Base-by-base conservation (phyloP, 495 filamentous ascomycete genomes). In the Xylaria flabelliformis region DNA sequence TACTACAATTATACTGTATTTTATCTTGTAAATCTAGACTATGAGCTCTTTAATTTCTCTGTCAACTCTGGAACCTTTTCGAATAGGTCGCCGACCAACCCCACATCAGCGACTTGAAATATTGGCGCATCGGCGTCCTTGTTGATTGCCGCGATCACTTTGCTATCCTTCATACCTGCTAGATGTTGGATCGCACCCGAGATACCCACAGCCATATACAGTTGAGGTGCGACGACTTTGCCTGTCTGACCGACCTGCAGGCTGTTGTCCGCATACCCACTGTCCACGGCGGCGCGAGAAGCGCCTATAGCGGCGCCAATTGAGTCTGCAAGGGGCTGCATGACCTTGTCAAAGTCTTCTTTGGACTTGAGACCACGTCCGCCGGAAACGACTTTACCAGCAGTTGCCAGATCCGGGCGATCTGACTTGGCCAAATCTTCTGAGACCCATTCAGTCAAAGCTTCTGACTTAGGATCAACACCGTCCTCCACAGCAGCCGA, bases 101-200 rank as follows among this genome's bases (percentile, higher is more conserved):
- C 96, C 59, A 98, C 94, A 80, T 99, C 96, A 29, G 96, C 97
- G 73, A 99, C 89, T 83, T 99, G 97, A 87, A 99, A 98, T 73
- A 99, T 99, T 3, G 96, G 96, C 66, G 95, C 96, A 83, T 99
- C 96, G 2, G 89, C 85, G 77, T 98, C 96, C 86, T 99, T 99
- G 86, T 99, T 98, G 80, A 99, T 98, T 39, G 93, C 93, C 48
- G 94, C 97, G 87, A 99, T 99, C 72, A 99, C 97, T 87, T 99
- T 99, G 86, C 93, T 97, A 80, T 99, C 96, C 89, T 99, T 99
- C 96, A 99, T 99, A 79, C 96, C 96, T 53, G 97, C 97, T 82
- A 99, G 84, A 88, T 99, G 96, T 83, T 99, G 96, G 74, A 99
- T 99, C 29, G 96, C 96, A 59, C 96, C 96, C 7, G 92, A 96